These are phyloP conservation scores for Exserohilum rostratum DNA, from an alignment of 2,329 filamentous ascomycete genomes.

Conservation along the genomic window DNA sequence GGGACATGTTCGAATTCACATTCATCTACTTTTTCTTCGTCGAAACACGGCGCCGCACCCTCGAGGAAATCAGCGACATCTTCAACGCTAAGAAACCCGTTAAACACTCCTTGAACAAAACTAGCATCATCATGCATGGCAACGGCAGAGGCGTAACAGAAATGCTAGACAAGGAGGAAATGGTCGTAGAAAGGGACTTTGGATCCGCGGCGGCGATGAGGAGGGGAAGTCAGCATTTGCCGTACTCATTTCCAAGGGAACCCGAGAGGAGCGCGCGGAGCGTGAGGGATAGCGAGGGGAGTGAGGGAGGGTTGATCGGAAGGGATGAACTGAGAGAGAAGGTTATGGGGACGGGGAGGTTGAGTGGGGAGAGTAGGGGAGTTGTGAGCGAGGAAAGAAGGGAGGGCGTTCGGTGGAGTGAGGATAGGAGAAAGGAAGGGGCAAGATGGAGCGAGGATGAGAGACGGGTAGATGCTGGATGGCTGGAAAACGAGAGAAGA, in stretches of 20 bases:
- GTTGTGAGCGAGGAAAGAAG: no score
- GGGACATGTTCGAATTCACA: constrained; percentile 51
- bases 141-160: constrained; percentile 38
- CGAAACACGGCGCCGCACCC: constrained; percentile 48
- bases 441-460: constrained; percentile 1
- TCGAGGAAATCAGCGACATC: constrained; percentile 55
- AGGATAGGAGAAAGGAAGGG: constrained; percentile 4
- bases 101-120: constrained; percentile 42
- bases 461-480: no score
- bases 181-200: constrained; percentile 11
- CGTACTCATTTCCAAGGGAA: no score
- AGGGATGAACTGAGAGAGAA: constrained; percentile 12
- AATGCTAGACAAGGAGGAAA: constrained; percentile 38
- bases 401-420: neutral
- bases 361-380: constrained; percentile 6
- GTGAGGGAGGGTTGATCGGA: constrained; percentile 2
- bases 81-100: constrained; percentile 51
- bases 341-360: constrained; percentile 8
- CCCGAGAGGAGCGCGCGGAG: neutral
- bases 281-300: constrained; percentile 16
- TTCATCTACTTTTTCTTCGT: constrained; percentile 50
- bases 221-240: no score
- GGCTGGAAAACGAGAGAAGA: no score
- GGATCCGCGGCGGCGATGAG: neutral
- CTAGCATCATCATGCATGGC: constrained; percentile 39